These are phyloP conservation scores for Hypoxylon sp. DNA, from an alignment of 2,329 filamentous ascomycete genomes.

Conservation along the genomic window DNA sequence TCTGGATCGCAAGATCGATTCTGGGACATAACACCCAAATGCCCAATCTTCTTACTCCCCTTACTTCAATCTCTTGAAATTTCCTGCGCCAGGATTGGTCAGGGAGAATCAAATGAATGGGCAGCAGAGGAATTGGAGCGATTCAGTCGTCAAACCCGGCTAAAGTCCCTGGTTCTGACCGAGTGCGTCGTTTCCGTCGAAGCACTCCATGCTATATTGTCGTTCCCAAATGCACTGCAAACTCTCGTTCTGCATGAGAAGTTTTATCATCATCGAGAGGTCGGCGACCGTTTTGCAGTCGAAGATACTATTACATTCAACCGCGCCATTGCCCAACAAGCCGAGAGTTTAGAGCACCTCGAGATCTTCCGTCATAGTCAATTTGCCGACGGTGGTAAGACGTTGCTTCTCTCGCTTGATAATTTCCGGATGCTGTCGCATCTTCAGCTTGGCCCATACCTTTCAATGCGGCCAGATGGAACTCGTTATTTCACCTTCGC, in stretches of 20 bases:
- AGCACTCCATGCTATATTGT: constrained; percentile 31
- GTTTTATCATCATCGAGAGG: constrained; percentile 16
- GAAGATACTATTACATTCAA: constrained; percentile 29
- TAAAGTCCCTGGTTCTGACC: constrained; percentile 31
- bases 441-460: constrained; percentile 32
- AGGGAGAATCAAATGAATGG: constrained; percentile 6
- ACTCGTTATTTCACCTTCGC: constrained; percentile 2
- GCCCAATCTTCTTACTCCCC: constrained; percentile 38
- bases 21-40: constrained; percentile 32
- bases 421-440: constrained; percentile 33
- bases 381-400: not conserved
- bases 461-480: not conserved
- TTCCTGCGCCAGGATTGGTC: constrained; percentile 33
- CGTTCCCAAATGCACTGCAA: constrained; percentile 31
- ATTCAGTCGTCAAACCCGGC: constrained; percentile 27
- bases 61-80: constrained; percentile 40
- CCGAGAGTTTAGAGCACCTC: constrained; percentile 32
- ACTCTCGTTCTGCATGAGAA: constrained; percentile 29
- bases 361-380: constrained; percentile 12
- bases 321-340: constrained; percentile 37
- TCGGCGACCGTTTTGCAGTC: constrained; percentile 18
- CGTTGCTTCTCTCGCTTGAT: constrained; percentile 35
- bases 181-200: constrained; percentile 31
- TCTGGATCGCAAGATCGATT: constrained; percentile 6
- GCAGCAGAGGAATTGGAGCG: constrained; percentile 1